Percentiles rank a stretch among this genome's conserved stretches.
Conservation (phyloP, 2,329 filamentous ascomycete genomes). For the Orbilia quercus region DNA sequence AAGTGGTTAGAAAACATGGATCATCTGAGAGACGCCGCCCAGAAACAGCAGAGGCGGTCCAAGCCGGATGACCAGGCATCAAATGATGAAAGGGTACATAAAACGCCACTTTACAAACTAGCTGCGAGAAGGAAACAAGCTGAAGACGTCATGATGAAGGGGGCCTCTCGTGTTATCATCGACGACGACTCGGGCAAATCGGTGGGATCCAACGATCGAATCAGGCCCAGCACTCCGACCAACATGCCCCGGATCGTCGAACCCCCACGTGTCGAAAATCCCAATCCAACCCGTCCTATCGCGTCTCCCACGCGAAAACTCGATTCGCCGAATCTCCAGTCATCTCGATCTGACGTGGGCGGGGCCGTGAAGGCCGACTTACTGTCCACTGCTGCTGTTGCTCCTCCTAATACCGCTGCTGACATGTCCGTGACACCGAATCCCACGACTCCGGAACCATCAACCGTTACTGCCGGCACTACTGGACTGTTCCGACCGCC, state of each 20-base stretch:
- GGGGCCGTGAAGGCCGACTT: conserved; percentile 27
- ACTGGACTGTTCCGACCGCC: conserved; percentile 7
- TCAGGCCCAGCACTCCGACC: conserved; percentile 45
- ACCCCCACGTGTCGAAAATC: neutral
- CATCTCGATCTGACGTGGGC: neutral
- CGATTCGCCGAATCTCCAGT: conserved; percentile 16
- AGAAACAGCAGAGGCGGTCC: conserved; percentile 35
- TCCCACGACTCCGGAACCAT: neutral
- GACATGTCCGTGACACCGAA: neutral
- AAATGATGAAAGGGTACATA: conserved; percentile 57
- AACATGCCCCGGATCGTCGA: conserved; percentile 25
- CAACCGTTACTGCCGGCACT: neutral
- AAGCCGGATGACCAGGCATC: conserved; percentile 33
- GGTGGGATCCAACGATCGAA: conserved; percentile 49
- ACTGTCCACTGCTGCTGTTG: no score
- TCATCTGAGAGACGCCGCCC: conserved; percentile 38
- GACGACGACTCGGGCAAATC: conserved; percentile 48
- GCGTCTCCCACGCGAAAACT: conserved; percentile 18
- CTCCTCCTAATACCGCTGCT: no score
- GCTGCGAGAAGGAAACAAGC: conserved; percentile 51
- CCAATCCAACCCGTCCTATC: neutral
- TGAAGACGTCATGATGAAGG: conserved; percentile 57
- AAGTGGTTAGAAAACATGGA: conserved; percentile 51
- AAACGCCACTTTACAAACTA: conserved; percentile 55
- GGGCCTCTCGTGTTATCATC: conserved; percentile 37